phyloP scores from a whole-genome alignment of 257 asterid genomes.

The Solanum pinnatisectum region DNA sequence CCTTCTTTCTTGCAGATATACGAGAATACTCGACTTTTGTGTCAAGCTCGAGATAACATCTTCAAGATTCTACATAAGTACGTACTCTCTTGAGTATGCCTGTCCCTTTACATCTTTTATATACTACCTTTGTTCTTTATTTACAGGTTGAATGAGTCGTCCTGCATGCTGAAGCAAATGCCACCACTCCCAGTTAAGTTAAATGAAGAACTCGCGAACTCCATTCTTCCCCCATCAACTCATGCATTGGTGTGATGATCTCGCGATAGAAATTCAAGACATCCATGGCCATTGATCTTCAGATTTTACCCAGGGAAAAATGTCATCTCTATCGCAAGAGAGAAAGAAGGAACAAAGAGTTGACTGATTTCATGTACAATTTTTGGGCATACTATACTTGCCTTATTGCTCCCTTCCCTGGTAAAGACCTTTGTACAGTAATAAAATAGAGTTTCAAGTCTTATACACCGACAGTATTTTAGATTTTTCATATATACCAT shows the following conservation, averaged over 20 bases:
- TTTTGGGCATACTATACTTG: not conserved
- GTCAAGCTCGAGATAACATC: conserved; percentile 77
- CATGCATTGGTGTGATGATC: conserved; percentile 16
- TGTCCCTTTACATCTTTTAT: not conserved
- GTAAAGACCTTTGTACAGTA: not conserved
- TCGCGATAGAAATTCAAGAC: not conserved
- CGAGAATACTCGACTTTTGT: conserved; percentile 61
- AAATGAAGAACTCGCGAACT: conserved; percentile 63
- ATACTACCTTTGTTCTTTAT: not conserved
- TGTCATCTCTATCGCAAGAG: not conserved
- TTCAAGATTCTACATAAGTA: conserved; percentile 53
- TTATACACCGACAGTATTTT: not conserved
- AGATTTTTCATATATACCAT: not conserved
- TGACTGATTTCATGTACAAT: not conserved
- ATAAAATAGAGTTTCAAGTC: not conserved
- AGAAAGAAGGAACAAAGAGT: not conserved
- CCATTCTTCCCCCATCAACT: conserved; percentile 45
- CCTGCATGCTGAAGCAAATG: conserved; percentile 46
- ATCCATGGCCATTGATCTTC: not conserved
- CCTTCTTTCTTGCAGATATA: conserved; percentile 36
- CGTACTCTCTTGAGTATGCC: not conserved
- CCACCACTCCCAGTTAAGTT: conserved; percentile 50
- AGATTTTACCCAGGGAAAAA: not conserved
- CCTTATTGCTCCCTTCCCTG: not conserved
- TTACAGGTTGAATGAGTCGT: conserved; percentile 55